phyloP scores from a whole-genome alignment of 345 rosid species.

The Brassica incana region DNA sequence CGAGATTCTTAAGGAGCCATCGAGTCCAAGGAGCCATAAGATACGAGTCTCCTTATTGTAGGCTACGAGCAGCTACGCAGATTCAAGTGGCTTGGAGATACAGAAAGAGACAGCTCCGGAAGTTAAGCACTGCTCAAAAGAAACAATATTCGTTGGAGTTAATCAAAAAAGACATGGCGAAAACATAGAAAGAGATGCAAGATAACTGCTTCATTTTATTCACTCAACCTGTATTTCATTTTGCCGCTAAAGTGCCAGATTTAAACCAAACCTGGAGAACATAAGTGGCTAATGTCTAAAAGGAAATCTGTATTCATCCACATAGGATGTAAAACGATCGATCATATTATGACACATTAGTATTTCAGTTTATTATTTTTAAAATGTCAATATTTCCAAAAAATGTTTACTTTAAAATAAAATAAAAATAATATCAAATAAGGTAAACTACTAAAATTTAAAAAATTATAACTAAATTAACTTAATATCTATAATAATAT shows the following conservation, averaged over 20 bases:
- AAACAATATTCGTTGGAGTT: neutral
- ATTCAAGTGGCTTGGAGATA: slow-evolving; percentile 91
- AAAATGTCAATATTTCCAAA: too few species aligned
- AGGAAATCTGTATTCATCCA: neutral
- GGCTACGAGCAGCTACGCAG: slow-evolving; percentile 53
- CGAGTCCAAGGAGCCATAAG: slow-evolving; percentile 85
- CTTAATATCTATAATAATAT: too few species aligned
- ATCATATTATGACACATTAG: too few species aligned
- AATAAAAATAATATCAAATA: too few species aligned
- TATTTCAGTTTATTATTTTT: too few species aligned
- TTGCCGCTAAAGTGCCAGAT: neutral
- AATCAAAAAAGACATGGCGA: neutral
- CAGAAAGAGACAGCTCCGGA: neutral
- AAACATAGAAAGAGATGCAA: neutral
- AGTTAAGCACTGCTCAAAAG: neutral
- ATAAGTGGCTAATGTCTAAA: neutral
- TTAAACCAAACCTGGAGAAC: neutral
- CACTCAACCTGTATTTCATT: neutral
- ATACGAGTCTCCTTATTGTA: slow-evolving; percentile 82
- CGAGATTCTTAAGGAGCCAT: slow-evolving; percentile 61
- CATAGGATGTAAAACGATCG: neutral
- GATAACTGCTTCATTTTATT: neutral
- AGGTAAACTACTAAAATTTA: too few species aligned
- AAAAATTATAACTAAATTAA: too few species aligned
- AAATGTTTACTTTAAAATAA: too few species aligned